phyloP scores from a whole-genome alignment of 73 alveolate genomes.

The Tetrahymena elliotti region DNA sequence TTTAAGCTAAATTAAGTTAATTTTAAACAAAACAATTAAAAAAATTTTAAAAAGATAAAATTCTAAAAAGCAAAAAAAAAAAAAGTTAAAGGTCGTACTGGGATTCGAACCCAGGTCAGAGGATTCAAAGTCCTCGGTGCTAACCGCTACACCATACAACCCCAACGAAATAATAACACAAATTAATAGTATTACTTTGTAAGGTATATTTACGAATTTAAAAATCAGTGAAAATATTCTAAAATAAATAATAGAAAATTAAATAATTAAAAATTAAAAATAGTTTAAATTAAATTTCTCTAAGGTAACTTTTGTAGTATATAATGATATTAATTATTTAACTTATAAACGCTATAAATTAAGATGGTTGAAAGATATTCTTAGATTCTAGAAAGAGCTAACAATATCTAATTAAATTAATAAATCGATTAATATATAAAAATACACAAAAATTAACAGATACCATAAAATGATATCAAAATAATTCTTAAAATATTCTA shows the following conservation, averaged over 20 bases:
- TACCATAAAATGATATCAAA: background rate
- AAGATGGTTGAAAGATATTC: background rate
- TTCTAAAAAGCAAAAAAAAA: background rate
- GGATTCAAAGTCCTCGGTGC: slow-evolving; percentile 4
- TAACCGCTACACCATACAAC: slow-evolving; percentile 2
- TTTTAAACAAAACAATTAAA: too few relatives aligned
- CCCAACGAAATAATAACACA: background rate
- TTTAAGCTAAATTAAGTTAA: background rate
- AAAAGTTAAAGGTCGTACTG: background rate
- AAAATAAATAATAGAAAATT: too few relatives aligned
- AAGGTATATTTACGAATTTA: too few relatives aligned
- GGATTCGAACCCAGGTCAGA: slow-evolving; percentile 4
- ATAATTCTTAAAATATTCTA: background rate
- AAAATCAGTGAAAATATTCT: background rate
- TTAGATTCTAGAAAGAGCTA: background rate
- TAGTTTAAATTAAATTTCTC: background rate
- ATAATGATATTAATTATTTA: background rate
- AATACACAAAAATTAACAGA: background rate
- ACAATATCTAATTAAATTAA: background rate
- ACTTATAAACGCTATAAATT: background rate
- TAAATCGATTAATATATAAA: background rate
- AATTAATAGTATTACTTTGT: background rate
- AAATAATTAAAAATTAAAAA: too few relatives aligned
- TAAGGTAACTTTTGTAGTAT: too few relatives aligned
- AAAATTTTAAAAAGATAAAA: background rate